Percentiles rank a stretch among this genome's conserved stretches.
These are phyloP conservation scores for Cryptococcus maquisensis DNA, from an alignment of 1,284 basidiomycete genomes.

Conservation along the genomic window DNA sequence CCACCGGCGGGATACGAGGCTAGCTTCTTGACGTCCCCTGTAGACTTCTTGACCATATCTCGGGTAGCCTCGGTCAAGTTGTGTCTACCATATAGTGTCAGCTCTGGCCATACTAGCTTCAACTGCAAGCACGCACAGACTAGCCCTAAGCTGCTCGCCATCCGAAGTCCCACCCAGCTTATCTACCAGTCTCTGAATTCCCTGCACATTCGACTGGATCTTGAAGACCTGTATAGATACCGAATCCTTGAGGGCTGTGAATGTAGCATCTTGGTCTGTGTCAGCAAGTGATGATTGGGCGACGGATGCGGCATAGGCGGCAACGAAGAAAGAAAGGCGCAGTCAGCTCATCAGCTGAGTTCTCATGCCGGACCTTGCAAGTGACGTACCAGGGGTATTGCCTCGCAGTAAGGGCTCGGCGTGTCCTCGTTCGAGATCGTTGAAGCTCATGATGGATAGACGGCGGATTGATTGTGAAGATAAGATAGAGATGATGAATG, in stretches of 20 bases:
- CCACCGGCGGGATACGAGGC: constrained; percentile 60
- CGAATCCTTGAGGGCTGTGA: constrained; percentile 73
- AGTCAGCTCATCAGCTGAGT: background rate
- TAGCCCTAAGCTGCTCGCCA: constrained; percentile 59
- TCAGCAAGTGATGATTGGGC: constrained; percentile 14
- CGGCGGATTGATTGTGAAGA: background rate
- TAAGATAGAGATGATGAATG: background rate
- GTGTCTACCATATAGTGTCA: constrained; percentile 41
- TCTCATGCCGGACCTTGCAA: background rate
- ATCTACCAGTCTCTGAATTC: constrained; percentile 86
- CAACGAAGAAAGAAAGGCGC: background rate
- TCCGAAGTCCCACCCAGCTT: constrained; percentile 80
- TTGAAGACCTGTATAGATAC: constrained; percentile 96
- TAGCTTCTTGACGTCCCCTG: constrained; percentile 84
- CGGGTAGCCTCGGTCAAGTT: constrained; percentile 91
- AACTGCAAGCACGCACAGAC: constrained; percentile 35
- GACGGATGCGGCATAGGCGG: constrained; percentile 3
- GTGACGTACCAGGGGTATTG: constrained; percentile 23
- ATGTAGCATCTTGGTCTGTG: constrained; percentile 50
- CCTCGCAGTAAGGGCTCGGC: constrained; percentile 32
- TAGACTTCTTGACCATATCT: constrained; percentile 88
- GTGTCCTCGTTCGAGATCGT: constrained; percentile 52
- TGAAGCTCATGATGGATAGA: constrained; percentile 49
- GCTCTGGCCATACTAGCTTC: background rate
- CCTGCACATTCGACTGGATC: constrained; percentile 95